Evolutionary conservation across 768 basidiomycete species (phyloP), one percentile per base, ranked within the genome.

Genomic region (Kondoa subrosea): DNA sequence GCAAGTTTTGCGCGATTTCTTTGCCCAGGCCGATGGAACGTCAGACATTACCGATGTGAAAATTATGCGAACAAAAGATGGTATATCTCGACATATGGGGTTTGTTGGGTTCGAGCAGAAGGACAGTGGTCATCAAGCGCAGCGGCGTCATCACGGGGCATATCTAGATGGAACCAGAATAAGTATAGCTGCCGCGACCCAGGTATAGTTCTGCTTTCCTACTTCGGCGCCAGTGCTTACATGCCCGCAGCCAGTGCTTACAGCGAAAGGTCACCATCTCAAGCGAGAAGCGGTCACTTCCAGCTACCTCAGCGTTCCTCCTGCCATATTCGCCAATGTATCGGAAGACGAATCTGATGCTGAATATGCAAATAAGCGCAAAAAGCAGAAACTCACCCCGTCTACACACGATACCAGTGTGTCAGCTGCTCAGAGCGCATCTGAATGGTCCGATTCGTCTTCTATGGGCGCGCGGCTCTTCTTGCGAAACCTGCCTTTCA

Each of bases 401-500:
- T n/a, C n/a, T n/a, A n/a, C n/a, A n/a, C n/a, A n/a, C n/a, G n/a
- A n/a, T n/a, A n/a, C n/a, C n/a, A n/a, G n/a, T n/a, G n/a, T n/a
- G n/a, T n/a, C n/a, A n/a, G n/a, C n/a, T n/a, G n/a, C n/a, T n/a
- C n/a, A n/a, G n/a, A n/a, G n/a, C n/a, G n/a, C n/a, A n/a, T n/a
- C n/a, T n/a, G n/a, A n/a, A n/a, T n/a, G n/a, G n/a, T n/a, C n/a
- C n/a, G n/a, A n/a, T n/a, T n/a, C n/a, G n/a, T n/a, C n/a, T n/a
- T n/a, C n/a, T n/a, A n/a, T n/a, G n/a, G n/a, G n/a, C 64, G 64
- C 34, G 14, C 85, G 0, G 86, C 79, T 97, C 1, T 97, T 97
- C 74, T 79, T 99, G 3, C 89, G 95, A n/a, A 99, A 97, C 75
- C 77, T 99, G n/a, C 81, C 91, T 0, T 97, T 91, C 74, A 83